phyloP scores from a whole-genome alignment of 2,329 filamentous ascomycete species.

The Coniosporium tulheliwenetii region DNA sequence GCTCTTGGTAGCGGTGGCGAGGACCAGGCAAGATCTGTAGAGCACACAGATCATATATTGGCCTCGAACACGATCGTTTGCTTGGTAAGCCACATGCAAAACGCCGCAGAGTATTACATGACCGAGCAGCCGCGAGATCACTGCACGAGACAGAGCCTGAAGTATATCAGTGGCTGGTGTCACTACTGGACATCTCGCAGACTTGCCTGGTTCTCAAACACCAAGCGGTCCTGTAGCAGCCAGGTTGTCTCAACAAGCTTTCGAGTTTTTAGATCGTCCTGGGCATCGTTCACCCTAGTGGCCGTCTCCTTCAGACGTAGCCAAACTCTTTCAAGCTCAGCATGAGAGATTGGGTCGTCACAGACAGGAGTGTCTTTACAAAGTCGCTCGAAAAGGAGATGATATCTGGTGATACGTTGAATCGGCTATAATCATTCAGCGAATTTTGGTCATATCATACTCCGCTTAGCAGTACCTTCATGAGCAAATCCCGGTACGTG shows the following conservation, averaged over 20 bases:
- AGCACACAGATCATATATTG: conserved; percentile 74
- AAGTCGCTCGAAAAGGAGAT: conserved; percentile 70
- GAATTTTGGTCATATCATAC: conserved; percentile 4
- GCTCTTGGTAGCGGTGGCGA: conserved; percentile 51
- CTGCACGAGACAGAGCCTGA: conserved; percentile 9
- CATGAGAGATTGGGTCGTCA: conserved; percentile 72
- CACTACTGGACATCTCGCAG: not conserved
- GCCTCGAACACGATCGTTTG: conserved; percentile 49
- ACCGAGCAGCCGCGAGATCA: conserved; percentile 61
- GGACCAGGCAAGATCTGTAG: conserved; percentile 65
- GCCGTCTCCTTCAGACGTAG: conserved; percentile 59
- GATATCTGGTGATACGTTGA: conserved; percentile 83
- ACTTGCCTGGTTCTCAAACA: conserved; percentile 55
- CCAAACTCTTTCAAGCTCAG: conserved; percentile 59
- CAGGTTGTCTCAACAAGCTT: conserved; percentile 66
- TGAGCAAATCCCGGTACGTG: conserved; percentile 71
- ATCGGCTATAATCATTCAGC: conserved; percentile 49
- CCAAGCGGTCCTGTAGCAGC: conserved; percentile 66
- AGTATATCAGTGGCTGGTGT: no score
- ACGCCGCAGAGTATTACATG: conserved; percentile 70
- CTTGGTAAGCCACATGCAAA: conserved; percentile 71
- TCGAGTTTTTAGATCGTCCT: conserved; percentile 56
- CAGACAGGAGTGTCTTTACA: conserved; percentile 67
- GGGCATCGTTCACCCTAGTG: conserved; percentile 69
- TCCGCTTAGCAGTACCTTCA: conserved; percentile 48